Percentiles rank a stretch among this genome's conserved stretches.
These are phyloP conservation scores for Kodamaea lidongshanica DNA, from an alignment of 805 yeast genomes.

Conservation along the genomic window DNA sequence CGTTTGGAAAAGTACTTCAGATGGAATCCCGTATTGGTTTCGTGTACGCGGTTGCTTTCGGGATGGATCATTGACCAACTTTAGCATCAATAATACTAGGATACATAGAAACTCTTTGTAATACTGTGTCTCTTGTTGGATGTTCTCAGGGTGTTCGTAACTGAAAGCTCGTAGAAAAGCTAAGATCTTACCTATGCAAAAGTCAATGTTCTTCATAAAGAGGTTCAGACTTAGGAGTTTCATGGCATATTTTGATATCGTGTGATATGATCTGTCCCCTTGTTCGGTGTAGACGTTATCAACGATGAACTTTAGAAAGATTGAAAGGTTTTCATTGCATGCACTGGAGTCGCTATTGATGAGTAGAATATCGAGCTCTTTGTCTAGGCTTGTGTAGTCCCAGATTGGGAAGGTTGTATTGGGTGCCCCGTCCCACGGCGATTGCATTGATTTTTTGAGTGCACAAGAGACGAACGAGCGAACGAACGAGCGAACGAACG, in stretches of 20 bases:
- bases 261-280: slow-evolving; percentile 21
- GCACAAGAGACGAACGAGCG: no score
- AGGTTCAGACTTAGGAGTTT: slow-evolving; percentile 32
- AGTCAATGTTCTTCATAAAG: slow-evolving; percentile 29
- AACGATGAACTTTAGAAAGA: slow-evolving; percentile 26
- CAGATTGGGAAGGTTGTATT: slow-evolving; percentile 1
- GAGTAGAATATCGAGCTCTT: slow-evolving; percentile 16
- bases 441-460: no score
- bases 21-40: slow-evolving; percentile 10
- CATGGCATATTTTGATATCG: slow-evolving; percentile 28
- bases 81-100: slow-evolving; percentile 26
- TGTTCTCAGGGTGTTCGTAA: slow-evolving; percentile 7
- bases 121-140: slow-evolving; percentile 16
- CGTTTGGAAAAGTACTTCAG: slow-evolving; percentile 26
- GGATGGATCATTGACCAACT: slow-evolving; percentile 28
- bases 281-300: slow-evolving; percentile 22
- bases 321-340: slow-evolving; percentile 34
- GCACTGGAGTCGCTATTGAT: slow-evolving; percentile 35
- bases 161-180: slow-evolving; percentile 27
- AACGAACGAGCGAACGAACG: no score
- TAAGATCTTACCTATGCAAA: slow-evolving; percentile 35
- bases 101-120: slow-evolving; percentile 33
- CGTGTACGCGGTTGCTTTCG: slow-evolving; percentile 15
- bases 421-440: not conserved
- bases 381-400: slow-evolving; percentile 4